A percentile compares a stretch with the other conserved stretches of the same genome.
Conservation (phyloP, 148 eudicot genomes). For the Linanthus parryae region DNA sequence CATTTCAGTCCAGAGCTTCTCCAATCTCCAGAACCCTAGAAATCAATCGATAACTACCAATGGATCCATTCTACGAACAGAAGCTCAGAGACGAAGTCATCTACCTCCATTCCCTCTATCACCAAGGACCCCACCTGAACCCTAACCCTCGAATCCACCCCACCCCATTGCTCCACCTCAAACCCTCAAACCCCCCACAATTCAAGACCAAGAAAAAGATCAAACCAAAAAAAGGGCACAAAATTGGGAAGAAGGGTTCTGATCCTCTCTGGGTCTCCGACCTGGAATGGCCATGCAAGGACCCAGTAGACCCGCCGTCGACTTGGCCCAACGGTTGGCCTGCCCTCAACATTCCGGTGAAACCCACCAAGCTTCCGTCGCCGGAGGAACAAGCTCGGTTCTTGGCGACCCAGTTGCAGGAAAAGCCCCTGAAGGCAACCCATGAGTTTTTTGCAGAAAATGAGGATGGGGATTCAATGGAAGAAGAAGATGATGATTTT, state of each 20-base stretch:
- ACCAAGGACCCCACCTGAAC: slow-evolving; percentile 36
- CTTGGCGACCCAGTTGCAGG: slow-evolving; percentile 27
- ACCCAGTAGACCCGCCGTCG: too few species aligned
- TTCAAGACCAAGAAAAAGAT: slow-evolving; percentile 20
- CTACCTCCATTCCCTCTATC: slow-evolving; percentile 75
- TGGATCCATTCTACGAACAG: slow-evolving; percentile 38
- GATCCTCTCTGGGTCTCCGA: too few species aligned
- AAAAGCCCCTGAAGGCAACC: slow-evolving; percentile 30
- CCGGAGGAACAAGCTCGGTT: slow-evolving; percentile 33
- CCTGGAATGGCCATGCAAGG: too few species aligned
- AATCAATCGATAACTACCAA: too few species aligned
- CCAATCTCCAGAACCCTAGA: too few species aligned
- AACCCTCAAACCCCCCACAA: slow-evolving; percentile 14
- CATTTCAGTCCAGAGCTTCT: too few species aligned
- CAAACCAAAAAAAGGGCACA: too few species aligned
- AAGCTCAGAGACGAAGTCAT: slow-evolving; percentile 53
- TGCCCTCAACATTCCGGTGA: slow-evolving; percentile 8
- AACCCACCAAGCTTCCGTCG: slow-evolving; percentile 15
- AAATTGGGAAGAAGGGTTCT: too few species aligned
- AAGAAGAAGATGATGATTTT: slow-evolving; percentile 25
- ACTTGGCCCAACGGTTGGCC: too few species aligned
- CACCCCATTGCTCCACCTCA: slow-evolving; percentile 4
- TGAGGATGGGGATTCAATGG: slow-evolving; percentile 13
- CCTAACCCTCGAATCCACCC: slow-evolving; percentile 17
- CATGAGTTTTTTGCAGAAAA: slow-evolving; percentile 20